Base-by-base conservation (phyloP, 441 rosid species). In the Breynia disticha region DNA sequence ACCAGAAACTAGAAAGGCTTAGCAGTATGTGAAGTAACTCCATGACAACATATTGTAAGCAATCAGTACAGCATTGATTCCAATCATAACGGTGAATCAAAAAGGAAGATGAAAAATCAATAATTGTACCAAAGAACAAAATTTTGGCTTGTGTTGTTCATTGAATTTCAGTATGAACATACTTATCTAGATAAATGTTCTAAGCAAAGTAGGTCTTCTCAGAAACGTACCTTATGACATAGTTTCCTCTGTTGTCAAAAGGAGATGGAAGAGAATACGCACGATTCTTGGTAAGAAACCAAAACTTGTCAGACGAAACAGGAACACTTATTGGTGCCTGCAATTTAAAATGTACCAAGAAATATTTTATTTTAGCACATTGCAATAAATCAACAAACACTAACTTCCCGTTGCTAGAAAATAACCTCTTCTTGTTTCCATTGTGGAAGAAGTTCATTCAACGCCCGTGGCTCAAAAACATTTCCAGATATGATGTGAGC, bases 401-500 rank as follows among this genome's bases (percentile, higher is more conserved):
- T 39, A 39, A 14, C 9, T 4, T 39, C 4, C 4, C 32, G 11
- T 39, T 39, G 12, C 2, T 39, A 48, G 59, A 52, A 67, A 53
- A 55, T 35, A 52, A 90, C 98, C 83, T 87, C 76, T 66, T 91
- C 86, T 61, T 86, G 76, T 76, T 78, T 80, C 98, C 98, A 86
- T 16, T 77, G 76, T n/a, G 98, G 96, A 14, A 91, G 77, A 69
- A 91, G 87, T 59, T 91, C 98, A 66, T 88, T 76, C 61, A 91
- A 66, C 41, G 98, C 96, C 21, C 84, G 65, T 45, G 98, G 90
- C 64, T 90, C 93, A 72, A 90, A 87, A 54, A 90, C 97, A 71
- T 87, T 90, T 22, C 96, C 97, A 48, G 96, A 90, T 16, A 91
- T 61, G 17, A 88, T 75, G 57, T 91, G 98, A 68, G 85, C 95